Evolutionary conservation across 768 basidiomycete genomes (phyloP).

Genomic region (Russula griseocarnosa): DNA sequence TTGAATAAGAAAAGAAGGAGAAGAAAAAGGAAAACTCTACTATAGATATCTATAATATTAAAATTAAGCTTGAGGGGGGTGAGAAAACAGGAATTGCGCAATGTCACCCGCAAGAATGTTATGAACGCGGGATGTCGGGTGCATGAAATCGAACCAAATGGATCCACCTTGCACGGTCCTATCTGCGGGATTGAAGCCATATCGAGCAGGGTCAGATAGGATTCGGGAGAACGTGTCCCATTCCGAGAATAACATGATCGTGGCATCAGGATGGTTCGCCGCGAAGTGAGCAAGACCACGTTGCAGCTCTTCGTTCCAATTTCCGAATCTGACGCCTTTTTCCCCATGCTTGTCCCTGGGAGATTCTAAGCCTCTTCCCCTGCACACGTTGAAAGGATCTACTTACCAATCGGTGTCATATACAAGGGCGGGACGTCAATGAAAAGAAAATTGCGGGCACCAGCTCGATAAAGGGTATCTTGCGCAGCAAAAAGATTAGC

Average conservation of each 20-base stretch:
- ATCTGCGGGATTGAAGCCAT: constrained; percentile 26
- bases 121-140: constrained; percentile 24
- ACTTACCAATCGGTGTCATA: constrained; percentile 39
- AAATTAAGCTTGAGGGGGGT: constrained; percentile 15
- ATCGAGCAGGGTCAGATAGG: constrained; percentile 29
- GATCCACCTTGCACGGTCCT: constrained; percentile 14
- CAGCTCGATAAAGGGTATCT: constrained; percentile 45
- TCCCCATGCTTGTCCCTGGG: constrained; percentile 15
- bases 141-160: constrained; percentile 27
- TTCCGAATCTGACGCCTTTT: constrained; percentile 17
- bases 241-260: constrained; percentile 30
- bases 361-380: background rate
- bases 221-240: constrained; percentile 31
- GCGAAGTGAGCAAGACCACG: constrained; percentile 27
- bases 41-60: background rate
- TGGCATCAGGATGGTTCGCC: constrained; percentile 29
- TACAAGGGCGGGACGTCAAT: constrained; percentile 52
- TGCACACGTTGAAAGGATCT: background rate
- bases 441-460: constrained; percentile 50
- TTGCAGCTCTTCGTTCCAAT: constrained; percentile 24
- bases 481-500: constrained; percentile 41
- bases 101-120: constrained; percentile 22
- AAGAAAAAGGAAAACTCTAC: no score
- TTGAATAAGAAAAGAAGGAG: no score
- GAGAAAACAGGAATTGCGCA: constrained; percentile 17